Conservation (phyloP, 208 protist species). For the Perkinsela sp. region DNA sequence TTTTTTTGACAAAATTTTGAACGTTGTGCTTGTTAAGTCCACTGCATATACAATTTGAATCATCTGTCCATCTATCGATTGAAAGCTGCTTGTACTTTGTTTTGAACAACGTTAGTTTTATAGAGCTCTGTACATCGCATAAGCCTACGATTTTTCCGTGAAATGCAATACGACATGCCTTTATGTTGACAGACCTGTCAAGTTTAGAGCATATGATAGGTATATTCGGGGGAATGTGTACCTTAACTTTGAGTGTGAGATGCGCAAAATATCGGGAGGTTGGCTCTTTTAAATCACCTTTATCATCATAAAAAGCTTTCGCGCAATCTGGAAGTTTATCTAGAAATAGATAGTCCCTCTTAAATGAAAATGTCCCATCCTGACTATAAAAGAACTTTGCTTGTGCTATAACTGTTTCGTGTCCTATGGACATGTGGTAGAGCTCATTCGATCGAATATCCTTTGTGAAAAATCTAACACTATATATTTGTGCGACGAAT, state of each 20-base stretch:
- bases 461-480: slow-evolving; percentile 38
- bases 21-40: too few species aligned
- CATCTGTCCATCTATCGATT: background rate
- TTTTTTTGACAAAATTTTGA: too few species aligned
- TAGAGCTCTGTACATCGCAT: background rate
- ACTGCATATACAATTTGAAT: background rate
- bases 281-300: background rate
- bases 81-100: slow-evolving; percentile 4
- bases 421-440: slow-evolving; percentile 51
- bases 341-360: background rate
- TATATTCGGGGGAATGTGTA: slow-evolving; percentile 1
- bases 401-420: slow-evolving; percentile 46
- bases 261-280: slow-evolving; percentile 1
- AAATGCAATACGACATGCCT: slow-evolving; percentile 7
- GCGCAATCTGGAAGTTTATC: slow-evolving; percentile 2
- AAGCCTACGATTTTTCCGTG: slow-evolving; percentile 4
- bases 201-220: slow-evolving; percentile 9
- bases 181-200: slow-evolving; percentile 9
- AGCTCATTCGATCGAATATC: slow-evolving; percentile 21
- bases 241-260: slow-evolving; percentile 3
- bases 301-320: background rate
- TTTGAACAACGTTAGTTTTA: background rate
- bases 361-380: background rate
- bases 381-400: slow-evolving; percentile 23
- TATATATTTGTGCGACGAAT: slow-evolving; percentile 22